phyloP scores from a whole-genome alignment of 768 basidiomycete genomes.

The Mycena rebaudengoi region DNA sequence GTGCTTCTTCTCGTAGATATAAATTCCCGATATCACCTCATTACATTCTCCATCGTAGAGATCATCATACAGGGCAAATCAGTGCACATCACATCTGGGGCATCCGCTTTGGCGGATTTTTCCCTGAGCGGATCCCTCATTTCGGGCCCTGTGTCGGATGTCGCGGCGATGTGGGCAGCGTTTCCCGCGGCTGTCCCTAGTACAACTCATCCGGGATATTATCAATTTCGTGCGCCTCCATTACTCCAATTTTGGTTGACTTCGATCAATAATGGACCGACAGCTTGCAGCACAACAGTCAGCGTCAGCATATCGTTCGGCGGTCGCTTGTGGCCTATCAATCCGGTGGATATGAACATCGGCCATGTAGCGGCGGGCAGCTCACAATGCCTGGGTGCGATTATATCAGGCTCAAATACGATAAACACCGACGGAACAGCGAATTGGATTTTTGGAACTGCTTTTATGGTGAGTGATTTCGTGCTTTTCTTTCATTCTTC shows the following conservation, averaged over 20 bases:
- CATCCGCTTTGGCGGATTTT: too few relatives aligned
- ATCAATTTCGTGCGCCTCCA: slow-evolving; percentile 5
- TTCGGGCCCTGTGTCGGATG: slow-evolving; percentile 4
- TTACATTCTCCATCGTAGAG: background rate
- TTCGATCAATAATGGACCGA: background rate
- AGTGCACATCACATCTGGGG: too few relatives aligned
- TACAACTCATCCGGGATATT: slow-evolving; percentile 4
- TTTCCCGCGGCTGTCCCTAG: slow-evolving; percentile 3
- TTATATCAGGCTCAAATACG: slow-evolving; percentile 1
- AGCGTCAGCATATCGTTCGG: slow-evolving; percentile 8
- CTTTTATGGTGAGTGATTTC: background rate
- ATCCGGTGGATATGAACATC: slow-evolving; percentile 9
- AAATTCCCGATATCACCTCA: background rate
- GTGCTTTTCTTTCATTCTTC: too few relatives aligned
- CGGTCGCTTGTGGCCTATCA: slow-evolving; percentile 1
- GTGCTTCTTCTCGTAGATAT: background rate
- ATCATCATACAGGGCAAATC: too few relatives aligned
- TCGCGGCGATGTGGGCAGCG: slow-evolving; percentile 3
- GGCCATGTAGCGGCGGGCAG: background rate
- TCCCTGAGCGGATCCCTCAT: background rate
- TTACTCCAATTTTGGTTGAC: background rate
- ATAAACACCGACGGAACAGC: slow-evolving; percentile 8
- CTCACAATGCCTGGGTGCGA: slow-evolving; percentile 10
- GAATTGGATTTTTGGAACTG: slow-evolving; percentile 13
- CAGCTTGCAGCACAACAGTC: background rate